A percentile compares a stretch with the other conserved stretches of the same genome.
These are phyloP conservation scores for Psilocybe azurescens DNA, from an alignment of 768 basidiomycete genomes.

Conservation along the genomic window DNA sequence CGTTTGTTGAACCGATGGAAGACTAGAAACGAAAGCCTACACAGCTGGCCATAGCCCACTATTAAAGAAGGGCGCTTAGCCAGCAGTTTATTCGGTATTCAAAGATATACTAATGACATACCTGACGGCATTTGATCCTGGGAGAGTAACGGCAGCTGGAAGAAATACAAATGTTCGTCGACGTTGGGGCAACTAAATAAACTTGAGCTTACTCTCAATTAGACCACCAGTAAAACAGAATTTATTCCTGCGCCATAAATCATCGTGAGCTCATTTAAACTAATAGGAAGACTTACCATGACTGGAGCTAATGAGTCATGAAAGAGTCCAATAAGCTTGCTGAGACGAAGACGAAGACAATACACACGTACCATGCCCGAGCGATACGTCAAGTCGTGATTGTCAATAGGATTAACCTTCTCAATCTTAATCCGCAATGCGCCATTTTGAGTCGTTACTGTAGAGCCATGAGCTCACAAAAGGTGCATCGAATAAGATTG, in stretches of 20 bases:
- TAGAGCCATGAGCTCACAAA: slow-evolving; percentile 20
- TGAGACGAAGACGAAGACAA: background rate
- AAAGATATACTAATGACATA: slow-evolving; percentile 11
- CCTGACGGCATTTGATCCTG: slow-evolving; percentile 36
- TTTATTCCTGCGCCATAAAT: slow-evolving; percentile 34
- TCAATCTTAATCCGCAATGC: slow-evolving; percentile 71
- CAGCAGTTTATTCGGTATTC: background rate
- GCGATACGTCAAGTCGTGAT: slow-evolving; percentile 70
- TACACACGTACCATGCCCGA: slow-evolving; percentile 42
- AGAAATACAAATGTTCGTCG: background rate
- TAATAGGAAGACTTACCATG: slow-evolving; percentile 24
- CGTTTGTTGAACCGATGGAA: background rate
- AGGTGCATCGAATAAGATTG: background rate
- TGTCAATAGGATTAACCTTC: slow-evolving; percentile 39
- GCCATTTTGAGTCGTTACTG: slow-evolving; percentile 66
- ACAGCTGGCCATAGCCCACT: slow-evolving; percentile 48
- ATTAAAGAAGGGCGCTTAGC: background rate
- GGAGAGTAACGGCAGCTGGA: slow-evolving; percentile 37
- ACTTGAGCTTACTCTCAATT: slow-evolving; percentile 40
- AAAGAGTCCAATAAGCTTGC: background rate
- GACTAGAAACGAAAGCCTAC: slow-evolving; percentile 26
- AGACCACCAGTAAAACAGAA: slow-evolving; percentile 79
- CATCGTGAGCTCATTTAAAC: background rate
- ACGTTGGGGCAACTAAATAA: background rate
- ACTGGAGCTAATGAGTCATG: slow-evolving; percentile 28